Evolutionary conservation across 2,329 filamentous ascomycete species (phyloP).

Genomic region (Aphanocladium album): DNA sequence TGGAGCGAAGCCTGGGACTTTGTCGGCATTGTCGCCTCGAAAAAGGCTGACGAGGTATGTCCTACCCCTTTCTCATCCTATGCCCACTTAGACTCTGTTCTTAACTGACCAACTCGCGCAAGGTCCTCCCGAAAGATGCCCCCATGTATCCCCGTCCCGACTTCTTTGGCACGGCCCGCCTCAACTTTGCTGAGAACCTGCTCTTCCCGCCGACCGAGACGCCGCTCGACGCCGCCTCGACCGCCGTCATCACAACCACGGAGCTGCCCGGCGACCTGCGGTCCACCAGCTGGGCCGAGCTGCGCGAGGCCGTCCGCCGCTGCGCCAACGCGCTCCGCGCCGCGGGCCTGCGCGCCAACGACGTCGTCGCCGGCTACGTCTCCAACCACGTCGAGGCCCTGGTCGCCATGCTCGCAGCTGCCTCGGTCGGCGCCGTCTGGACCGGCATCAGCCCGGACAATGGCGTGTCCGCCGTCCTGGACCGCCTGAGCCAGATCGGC

Average conservation of each 20-base stretch:
- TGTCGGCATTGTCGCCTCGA: conserved; percentile 67
- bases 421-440: conserved; percentile 83
- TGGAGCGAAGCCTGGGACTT: conserved; percentile 86
- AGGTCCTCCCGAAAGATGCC: conserved; percentile 64
- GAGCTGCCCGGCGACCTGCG: conserved; percentile 60
- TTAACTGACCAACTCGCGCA: conserved; percentile 2
- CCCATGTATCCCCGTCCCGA: conserved; percentile 80
- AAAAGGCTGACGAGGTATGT: conserved; percentile 55
- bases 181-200: conserved; percentile 96
- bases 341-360: conserved; percentile 52
- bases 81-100: too few relatives aligned
- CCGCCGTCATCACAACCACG: conserved; percentile 75
- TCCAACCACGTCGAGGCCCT: conserved; percentile 86
- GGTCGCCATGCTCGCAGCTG: conserved; percentile 79
- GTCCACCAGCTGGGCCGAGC: conserved; percentile 65
- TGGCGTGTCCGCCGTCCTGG: conserved; percentile 84
- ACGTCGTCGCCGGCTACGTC: conserved; percentile 68
- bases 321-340: conserved; percentile 68
- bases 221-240: conserved; percentile 46
- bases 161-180: conserved; percentile 72
- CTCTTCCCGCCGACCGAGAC: conserved; percentile 61
- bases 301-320: conserved; percentile 70
- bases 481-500: conserved; percentile 78
- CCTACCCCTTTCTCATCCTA: background rate
- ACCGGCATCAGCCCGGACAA: conserved; percentile 90